Evolutionary conservation across 2,329 filamentous ascomycete genomes (phyloP).

Genomic region (Diaporthe amygdali): DNA sequence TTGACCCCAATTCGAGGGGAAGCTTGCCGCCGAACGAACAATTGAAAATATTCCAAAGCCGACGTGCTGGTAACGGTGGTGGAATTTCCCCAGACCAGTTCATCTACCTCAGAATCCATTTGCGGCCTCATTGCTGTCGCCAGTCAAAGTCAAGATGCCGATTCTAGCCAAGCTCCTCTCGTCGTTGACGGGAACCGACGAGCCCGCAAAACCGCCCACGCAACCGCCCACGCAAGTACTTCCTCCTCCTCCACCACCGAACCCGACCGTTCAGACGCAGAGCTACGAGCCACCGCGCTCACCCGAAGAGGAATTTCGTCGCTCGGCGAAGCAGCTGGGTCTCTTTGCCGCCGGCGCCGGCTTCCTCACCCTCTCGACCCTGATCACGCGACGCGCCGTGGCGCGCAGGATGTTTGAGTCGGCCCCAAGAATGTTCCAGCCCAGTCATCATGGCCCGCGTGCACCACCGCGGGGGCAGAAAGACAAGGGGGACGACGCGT

Average conservation of each 20-base stretch:
- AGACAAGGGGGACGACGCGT: constrained; percentile 61
- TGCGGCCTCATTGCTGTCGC: neutral
- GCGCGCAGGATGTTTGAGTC: constrained; percentile 64
- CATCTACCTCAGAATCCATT: neutral
- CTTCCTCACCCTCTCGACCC: constrained; percentile 75
- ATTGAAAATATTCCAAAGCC: neutral
- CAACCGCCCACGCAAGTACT: neutral
- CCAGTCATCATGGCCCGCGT: constrained; percentile 50
- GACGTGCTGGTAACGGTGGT: neutral
- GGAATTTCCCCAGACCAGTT: neutral
- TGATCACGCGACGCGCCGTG: constrained; percentile 75
- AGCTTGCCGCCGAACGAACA: neutral
- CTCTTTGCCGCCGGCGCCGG: constrained; percentile 77
- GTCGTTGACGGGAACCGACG: constrained; percentile 7
- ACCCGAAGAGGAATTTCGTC: constrained; percentile 35
- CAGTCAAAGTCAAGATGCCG: neutral
- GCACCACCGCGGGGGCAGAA: constrained; percentile 33
- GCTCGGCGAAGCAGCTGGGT: constrained; percentile 66
- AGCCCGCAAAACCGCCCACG: neutral
- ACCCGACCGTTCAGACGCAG: neutral
- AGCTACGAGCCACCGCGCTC: constrained; percentile 22
- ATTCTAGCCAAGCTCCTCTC: constrained; percentile 18
- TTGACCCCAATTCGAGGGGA: neutral
- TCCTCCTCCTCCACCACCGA: neutral
- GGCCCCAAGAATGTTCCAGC: constrained; percentile 75